A percentile compares a stretch with the other conserved stretches of the same genome.
These are phyloP conservation scores for Nemania sp. DNA, from an alignment of 2,329 filamentous ascomycete genomes.

Conservation along the genomic window DNA sequence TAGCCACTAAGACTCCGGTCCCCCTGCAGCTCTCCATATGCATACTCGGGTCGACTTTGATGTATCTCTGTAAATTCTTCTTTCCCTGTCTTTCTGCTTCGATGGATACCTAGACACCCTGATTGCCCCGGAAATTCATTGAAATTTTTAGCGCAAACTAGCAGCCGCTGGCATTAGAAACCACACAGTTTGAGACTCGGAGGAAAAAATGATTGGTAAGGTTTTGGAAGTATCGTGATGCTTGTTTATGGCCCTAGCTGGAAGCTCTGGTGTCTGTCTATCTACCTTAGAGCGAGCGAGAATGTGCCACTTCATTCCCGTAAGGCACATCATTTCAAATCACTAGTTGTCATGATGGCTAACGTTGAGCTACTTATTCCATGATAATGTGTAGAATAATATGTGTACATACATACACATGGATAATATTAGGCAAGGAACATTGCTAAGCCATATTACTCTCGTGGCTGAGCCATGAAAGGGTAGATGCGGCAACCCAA, in stretches of 20 bases:
- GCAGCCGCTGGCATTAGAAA: not conserved
- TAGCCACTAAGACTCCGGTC: too few relatives aligned
- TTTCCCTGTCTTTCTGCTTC: not conserved
- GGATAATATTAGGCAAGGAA: too few relatives aligned
- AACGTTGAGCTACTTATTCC: not conserved
- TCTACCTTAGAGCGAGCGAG: not conserved
- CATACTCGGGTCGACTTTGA: too few relatives aligned
- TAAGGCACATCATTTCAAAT: not conserved
- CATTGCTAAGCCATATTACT: not conserved
- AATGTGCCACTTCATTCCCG: not conserved
- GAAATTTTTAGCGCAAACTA: not conserved
- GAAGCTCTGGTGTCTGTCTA: not conserved
- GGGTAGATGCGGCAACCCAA: not conserved
- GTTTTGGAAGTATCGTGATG: not conserved
- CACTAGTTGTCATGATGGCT: not conserved
- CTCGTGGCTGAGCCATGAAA: not conserved
- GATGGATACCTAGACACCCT: not conserved
- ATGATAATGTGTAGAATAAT: too few relatives aligned
- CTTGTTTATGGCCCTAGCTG: not conserved
- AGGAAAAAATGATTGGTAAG: too few relatives aligned
- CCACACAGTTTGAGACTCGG: too few relatives aligned
- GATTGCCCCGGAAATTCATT: not conserved
- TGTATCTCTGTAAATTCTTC: too few relatives aligned
- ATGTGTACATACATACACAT: too few relatives aligned
- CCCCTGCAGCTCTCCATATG: too few relatives aligned